Conservation (phyloP, 163 green algal species). For the Chloroidium sp. region DNA sequence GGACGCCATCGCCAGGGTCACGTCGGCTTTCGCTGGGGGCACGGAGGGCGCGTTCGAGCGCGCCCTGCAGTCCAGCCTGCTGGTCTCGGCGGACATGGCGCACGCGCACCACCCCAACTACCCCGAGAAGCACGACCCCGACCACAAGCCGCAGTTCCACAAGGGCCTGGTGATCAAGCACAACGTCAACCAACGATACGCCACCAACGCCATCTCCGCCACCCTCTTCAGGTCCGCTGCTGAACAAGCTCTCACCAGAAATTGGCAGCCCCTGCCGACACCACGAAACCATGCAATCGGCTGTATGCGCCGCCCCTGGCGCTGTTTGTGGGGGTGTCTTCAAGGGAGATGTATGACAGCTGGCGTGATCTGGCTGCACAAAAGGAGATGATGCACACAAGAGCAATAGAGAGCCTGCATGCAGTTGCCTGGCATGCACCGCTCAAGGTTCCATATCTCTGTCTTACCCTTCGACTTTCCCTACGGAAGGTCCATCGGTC, state of each 20-base stretch:
- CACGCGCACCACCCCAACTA: slow-evolving; percentile 92
- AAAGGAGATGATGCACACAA: too few relatives aligned
- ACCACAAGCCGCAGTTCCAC: slow-evolving; percentile 56
- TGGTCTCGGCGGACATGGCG: slow-evolving; percentile 93
- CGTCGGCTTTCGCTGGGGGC: slow-evolving; percentile 34
- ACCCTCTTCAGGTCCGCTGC: slow-evolving; percentile 64
- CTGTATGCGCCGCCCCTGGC: not conserved
- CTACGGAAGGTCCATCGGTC: too few relatives aligned
- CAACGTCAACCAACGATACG: slow-evolving; percentile 95
- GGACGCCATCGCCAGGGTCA: slow-evolving; percentile 72
- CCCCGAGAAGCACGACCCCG: slow-evolving; percentile 59
- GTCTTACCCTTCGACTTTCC: too few relatives aligned
- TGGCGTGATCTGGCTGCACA: too few relatives aligned
- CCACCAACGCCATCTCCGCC: slow-evolving; percentile 80
- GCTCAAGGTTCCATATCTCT: too few relatives aligned
- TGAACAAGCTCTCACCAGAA: not conserved
- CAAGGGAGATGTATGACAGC: too few relatives aligned
- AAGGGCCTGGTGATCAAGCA: slow-evolving; percentile 89
- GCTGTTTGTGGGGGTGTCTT: too few relatives aligned
- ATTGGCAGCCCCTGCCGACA: too few relatives aligned
- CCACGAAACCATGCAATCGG: not conserved
- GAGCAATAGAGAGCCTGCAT: too few relatives aligned
- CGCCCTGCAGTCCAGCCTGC: slow-evolving; percentile 52
- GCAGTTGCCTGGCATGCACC: too few relatives aligned
- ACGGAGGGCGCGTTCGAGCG: slow-evolving; percentile 54